Evolutionary conservation across 257 asterid species (phyloP).

Genomic region (Lantana camara): DNA sequence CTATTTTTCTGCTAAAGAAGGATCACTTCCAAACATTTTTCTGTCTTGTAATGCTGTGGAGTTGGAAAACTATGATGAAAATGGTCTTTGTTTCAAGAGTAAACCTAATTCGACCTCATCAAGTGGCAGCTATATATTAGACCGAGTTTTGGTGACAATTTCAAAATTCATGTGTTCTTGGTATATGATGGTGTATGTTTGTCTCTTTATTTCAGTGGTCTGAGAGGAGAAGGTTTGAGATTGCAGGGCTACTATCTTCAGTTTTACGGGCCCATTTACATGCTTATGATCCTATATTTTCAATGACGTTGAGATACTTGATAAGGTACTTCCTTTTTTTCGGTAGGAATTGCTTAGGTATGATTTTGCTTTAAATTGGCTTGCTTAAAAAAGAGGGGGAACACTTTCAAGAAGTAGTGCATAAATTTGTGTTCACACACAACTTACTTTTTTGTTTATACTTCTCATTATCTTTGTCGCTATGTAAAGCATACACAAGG

Average conservation of each 20-base stretch:
- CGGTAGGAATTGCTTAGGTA: constrained; percentile 6
- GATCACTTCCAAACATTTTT: constrained; percentile 1
- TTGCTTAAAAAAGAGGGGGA: not conserved
- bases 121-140: not conserved
- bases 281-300: constrained; percentile 86
- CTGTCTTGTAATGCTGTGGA: constrained; percentile 7
- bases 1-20: constrained; percentile 1
- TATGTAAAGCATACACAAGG: constrained; percentile 83
- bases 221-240: constrained; percentile 83
- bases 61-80: constrained; percentile 3
- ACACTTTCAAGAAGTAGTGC: constrained; percentile 13
- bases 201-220: constrained; percentile 75
- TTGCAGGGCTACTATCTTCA: constrained; percentile 87
- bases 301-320: constrained; percentile 91
- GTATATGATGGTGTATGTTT: constrained; percentile 1
- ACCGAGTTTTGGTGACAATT: constrained; percentile 7
- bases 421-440: constrained; percentile 9
- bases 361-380: constrained; percentile 6
- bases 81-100: constrained; percentile 16
- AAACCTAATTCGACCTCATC: not conserved
- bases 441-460: constrained; percentile 10
- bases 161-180: constrained; percentile 3
- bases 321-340: constrained; percentile 57
- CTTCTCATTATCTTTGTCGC: constrained; percentile 15
- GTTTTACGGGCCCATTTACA: constrained; percentile 78